phyloP scores from a whole-genome alignment of 2,329 filamentous ascomycete species.

The Spiromastix sp. region DNA sequence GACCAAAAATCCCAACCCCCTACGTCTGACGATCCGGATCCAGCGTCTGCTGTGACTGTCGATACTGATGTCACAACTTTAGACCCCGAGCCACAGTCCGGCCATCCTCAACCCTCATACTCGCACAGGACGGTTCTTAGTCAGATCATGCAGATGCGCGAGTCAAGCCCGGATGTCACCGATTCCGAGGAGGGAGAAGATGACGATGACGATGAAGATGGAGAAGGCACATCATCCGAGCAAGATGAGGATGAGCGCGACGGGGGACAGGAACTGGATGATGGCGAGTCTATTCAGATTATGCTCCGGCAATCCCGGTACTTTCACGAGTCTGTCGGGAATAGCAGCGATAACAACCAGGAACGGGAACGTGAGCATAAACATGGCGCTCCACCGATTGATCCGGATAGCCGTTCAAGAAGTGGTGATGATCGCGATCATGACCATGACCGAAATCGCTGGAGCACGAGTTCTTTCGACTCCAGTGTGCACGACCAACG shows the following conservation, averaged over 20 bases:
- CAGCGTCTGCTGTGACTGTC: constrained; percentile 50
- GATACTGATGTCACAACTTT: constrained; percentile 53
- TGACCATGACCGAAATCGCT: constrained; percentile 19
- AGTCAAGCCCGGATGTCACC: constrained; percentile 32
- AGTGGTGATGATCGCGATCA: neutral
- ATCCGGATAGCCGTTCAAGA: too few species aligned
- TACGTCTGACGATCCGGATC: constrained; percentile 39
- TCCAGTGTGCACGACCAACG: constrained; percentile 29
- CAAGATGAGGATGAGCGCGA: constrained; percentile 20
- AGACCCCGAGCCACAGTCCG: constrained; percentile 60
- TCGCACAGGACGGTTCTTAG: constrained; percentile 34
- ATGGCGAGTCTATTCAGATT: constrained; percentile 46
- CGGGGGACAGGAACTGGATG: constrained; percentile 31
- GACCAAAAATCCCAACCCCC: constrained; percentile 8
- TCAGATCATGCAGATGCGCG: constrained; percentile 40
- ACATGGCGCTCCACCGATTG: too few species aligned
- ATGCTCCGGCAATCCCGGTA: constrained; percentile 41
- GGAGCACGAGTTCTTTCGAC: constrained; percentile 37
- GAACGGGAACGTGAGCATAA: constrained; percentile 14
- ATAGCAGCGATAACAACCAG: constrained; percentile 22
- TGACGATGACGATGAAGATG: too few species aligned
- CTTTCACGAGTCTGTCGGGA: constrained; percentile 23
- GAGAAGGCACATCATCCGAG: too few species aligned
- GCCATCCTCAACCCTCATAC: constrained; percentile 30
- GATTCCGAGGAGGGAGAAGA: constrained; percentile 24